phyloP scores from a whole-genome alignment of 2,329 filamentous ascomycete genomes.

The Sporothrix curviconia region DNA sequence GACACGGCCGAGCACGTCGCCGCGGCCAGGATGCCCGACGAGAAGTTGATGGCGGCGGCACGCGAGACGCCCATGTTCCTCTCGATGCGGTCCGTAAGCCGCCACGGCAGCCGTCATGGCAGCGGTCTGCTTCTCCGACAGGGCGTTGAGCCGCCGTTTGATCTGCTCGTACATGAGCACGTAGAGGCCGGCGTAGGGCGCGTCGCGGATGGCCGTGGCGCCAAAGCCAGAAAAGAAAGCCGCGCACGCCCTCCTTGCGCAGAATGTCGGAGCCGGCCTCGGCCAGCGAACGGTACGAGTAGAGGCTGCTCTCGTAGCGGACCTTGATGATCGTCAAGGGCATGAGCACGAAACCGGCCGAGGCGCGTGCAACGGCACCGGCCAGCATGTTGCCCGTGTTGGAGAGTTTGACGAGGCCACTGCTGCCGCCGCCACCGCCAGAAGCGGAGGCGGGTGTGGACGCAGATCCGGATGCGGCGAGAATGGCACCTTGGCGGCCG shows the following conservation, averaged over 20 bases:
- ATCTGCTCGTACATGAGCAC: conserved; percentile 87
- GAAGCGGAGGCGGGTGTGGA: conserved; percentile 6
- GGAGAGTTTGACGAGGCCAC: conserved; percentile 72
- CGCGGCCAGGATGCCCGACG: conserved; percentile 73
- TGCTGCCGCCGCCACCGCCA: conserved; percentile 41
- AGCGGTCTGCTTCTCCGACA: conserved; percentile 12
- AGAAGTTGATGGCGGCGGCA: conserved; percentile 73
- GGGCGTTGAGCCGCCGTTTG: conserved; percentile 54
- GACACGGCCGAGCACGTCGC: conserved; percentile 79
- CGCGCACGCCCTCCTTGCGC: conserved; percentile 63
- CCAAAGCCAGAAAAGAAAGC: conserved; percentile 93
- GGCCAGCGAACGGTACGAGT: conserved; percentile 70
- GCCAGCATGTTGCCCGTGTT: conserved; percentile 80
- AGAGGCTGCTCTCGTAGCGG: conserved; percentile 83
- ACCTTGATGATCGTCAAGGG: conserved; percentile 95
- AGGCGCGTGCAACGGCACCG: conserved; percentile 75
- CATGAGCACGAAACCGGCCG: conserved; percentile 88
- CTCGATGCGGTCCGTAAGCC: too few species aligned
- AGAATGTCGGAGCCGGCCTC: conserved; percentile 70
- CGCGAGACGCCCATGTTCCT: conserved; percentile 34
- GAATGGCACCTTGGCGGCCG: conserved; percentile 41
- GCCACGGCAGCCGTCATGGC: too few species aligned
- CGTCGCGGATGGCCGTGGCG: conserved; percentile 85
- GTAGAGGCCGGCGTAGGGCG: conserved; percentile 93
- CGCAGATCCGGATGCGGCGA: conserved; percentile 21